Conservation (phyloP, 306 rosid species). For the Spatholobus suberectus region DNA sequence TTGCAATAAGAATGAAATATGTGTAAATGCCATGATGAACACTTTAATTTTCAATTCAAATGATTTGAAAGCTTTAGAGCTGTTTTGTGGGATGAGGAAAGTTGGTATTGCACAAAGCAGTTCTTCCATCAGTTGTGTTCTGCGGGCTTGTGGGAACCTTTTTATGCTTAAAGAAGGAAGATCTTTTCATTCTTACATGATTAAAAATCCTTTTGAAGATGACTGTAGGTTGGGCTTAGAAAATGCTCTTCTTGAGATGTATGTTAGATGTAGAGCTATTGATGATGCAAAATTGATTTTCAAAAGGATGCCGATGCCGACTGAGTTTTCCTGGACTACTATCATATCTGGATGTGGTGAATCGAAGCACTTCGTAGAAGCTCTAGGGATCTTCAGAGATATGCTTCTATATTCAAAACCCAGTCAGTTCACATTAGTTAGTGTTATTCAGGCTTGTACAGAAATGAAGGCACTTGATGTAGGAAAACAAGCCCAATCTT, state of each 20-base stretch:
- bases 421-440: conserved; percentile 46
- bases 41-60: conserved; percentile 43
- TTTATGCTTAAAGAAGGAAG: conserved; percentile 49
- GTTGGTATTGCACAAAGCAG: conserved; percentile 40
- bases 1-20: conserved; percentile 46
- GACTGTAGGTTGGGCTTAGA: conserved; percentile 44
- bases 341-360: conserved; percentile 48
- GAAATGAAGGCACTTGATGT: conserved; percentile 37
- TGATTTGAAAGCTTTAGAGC: conserved; percentile 42
- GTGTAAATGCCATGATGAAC: conserved; percentile 47
- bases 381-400: conserved; percentile 40
- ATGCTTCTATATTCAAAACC: conserved; percentile 51
- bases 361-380: conserved; percentile 41
- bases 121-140: conserved; percentile 42
- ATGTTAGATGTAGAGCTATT: conserved; percentile 45
- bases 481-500: conserved; percentile 49
- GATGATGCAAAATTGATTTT: conserved; percentile 46
- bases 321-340: conserved; percentile 56
- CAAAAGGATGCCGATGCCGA: conserved; percentile 38
- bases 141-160: conserved; percentile 49
- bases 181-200: conserved; percentile 43
- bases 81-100: conserved; percentile 46
- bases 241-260: conserved; percentile 58
- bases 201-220: conserved; percentile 39
- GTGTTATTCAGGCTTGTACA: conserved; percentile 50